Evolutionary conservation across 2,329 filamentous ascomycete genomes (phyloP), one percentile per base, ranked within the genome.

Genomic region (Westerdykella aurantiaca): DNA sequence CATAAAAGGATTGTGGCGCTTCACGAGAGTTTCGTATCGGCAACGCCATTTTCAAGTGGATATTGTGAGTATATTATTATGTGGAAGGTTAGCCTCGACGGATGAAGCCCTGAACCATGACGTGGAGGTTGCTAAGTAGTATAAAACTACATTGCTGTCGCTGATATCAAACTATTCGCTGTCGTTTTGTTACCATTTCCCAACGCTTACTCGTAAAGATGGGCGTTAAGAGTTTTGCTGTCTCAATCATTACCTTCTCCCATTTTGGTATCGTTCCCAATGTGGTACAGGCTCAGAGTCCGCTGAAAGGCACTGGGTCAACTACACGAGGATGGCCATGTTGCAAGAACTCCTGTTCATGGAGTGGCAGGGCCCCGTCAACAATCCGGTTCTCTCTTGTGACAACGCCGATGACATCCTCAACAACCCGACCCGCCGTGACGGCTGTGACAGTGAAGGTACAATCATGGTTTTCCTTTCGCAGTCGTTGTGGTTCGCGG

Each of bases 351-450:
- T 80, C 77, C 17, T 84, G 81, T 63, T 71, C 75, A 3, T 72
- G 80, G 79, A 55, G 69, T 6, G 71, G 64, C 43, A 82, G 82
- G 59, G 76, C 75, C 6, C 51, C 68, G 72, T 78, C 60, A 68
- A 64, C 45, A 57, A 61, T 40, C 72, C 77, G 17, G 73, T 79
- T 34, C 63, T 66, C 11, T 74, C 73, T 17, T 82, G 78, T 61
- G 69, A 76, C 59, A 70, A 66, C 45, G 64, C 70, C 43, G 75
- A 81, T 66, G 70, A 72, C 42, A 73, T 73, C 3, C 63, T 82
- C 39, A 66, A 66, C 37, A 70, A 78, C 56, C 58, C 68, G 46
- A 67, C 72, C 45, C 69, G 71, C 11, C 60, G 53, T 37, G 67
- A 64, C 22, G 78, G 74, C 5, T 84, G 81, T 54, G 68, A 74